phyloP scores from a whole-genome alignment of 2,329 filamentous ascomycete species.

The Ilyonectria mors-panacis region DNA sequence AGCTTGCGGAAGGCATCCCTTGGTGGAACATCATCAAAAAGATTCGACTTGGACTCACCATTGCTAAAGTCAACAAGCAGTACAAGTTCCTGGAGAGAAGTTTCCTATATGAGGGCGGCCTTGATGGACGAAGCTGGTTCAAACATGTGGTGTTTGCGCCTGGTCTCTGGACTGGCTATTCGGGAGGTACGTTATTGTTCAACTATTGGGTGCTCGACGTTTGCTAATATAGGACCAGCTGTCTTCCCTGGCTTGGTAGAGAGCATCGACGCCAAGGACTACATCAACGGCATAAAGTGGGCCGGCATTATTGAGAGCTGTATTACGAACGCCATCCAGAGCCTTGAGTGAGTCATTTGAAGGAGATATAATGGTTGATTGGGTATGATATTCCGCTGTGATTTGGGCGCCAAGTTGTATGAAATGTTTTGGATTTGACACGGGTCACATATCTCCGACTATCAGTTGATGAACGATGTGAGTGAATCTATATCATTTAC shows the following conservation, averaged over 20 bases:
- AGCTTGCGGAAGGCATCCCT: conserved; percentile 70
- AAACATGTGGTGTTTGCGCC: conserved; percentile 97
- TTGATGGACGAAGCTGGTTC: conserved; percentile 89
- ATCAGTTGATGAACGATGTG: neutral
- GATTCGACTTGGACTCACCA: conserved; percentile 72
- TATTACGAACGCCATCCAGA: conserved; percentile 63
- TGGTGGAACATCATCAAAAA: conserved; percentile 86
- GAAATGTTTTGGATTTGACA: neutral
- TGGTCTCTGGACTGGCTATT: conserved; percentile 91
- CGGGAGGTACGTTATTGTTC: conserved; percentile 71
- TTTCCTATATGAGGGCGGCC: conserved; percentile 81
- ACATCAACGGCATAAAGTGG: conserved; percentile 71
- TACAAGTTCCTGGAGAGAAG: conserved; percentile 88
- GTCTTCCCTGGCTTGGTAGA: conserved; percentile 76
- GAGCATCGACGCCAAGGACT: conserved; percentile 73
- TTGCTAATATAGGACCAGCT: conserved; percentile 53
- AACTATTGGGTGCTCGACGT: no score
- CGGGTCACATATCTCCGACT: neutral
- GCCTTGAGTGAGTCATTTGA: conserved; percentile 42
- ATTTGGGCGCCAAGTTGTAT: neutral
- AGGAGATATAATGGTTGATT: neutral
- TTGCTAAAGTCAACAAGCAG: conserved; percentile 80
- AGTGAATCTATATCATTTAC: neutral
- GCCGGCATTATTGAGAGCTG: conserved; percentile 69
- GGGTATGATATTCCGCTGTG: neutral